Base-by-base conservation (phyloP, 73 alveolate species). In the Paramecium sexaurelia region DNA sequence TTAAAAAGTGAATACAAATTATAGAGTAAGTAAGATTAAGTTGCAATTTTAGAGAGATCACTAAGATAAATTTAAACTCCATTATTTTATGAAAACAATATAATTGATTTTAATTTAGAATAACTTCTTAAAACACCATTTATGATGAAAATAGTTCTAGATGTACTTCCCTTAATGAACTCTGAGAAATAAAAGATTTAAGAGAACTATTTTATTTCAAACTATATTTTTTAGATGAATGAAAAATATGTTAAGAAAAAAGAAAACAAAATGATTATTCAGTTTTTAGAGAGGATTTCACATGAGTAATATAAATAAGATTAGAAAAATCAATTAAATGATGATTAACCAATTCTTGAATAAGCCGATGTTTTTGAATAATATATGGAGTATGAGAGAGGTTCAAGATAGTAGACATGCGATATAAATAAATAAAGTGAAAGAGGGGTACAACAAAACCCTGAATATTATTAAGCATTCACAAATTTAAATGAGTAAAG, bases 91-190 rank as follows among this genome's bases (percentile, higher is more conserved):
- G 24, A 66, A 11, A 66, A 26, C 7, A 66, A 26, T 66, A 66
- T 66, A 24, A 13, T 13, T 32, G 26, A 66, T 32, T 29, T 66
- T 3, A 66, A 66, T 66, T 66, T 66, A 45, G 83, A 66, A 8
- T 24, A 26, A 6, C 8, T 66, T 11, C 43, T 66, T 6, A 24
- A 73, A 33, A 73, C 87, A 10, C 66, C 57, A 10, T 73, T 73
- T 73, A 27, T 73, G 55, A 73, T 73, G 87, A 41, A 73, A 37
- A 73, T 73, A n/a, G 87, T 73, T 3, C 26, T 37, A 33, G 33
- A 73, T 4, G 87, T 73, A 0, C 29, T 73, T 11, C 87, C 87
- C 0, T 51, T 17, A 51, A 51, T 51, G 32, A 51, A 51, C 29
- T 51, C 67, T 17, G 15, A 51, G 67, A 51, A 51, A 51, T 17